Conservation (phyloP, 2,329 filamentous ascomycete species). For the Colletotrichum orchidophilum region DNA sequence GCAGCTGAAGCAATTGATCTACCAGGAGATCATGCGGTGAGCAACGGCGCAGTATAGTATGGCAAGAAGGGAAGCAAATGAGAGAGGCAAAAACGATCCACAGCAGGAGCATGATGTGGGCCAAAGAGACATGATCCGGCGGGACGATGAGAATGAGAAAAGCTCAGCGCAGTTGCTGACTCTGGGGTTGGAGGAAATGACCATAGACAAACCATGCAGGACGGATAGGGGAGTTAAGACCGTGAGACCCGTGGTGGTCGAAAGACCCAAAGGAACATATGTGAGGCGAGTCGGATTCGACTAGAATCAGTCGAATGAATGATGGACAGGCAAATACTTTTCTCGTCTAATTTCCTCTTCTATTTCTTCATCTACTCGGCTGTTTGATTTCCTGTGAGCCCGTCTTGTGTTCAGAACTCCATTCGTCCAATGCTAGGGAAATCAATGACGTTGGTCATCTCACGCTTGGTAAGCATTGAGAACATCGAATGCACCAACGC, state of each 20-base stretch:
- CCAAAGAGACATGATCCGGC: background rate
- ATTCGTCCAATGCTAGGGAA: background rate
- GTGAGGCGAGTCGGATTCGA: slow-evolving; percentile 6
- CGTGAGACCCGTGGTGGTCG: slow-evolving; percentile 1
- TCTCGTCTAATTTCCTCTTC: slow-evolving; percentile 11
- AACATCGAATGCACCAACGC: too few relatives aligned
- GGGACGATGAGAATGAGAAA: background rate
- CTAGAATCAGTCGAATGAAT: slow-evolving; percentile 6
- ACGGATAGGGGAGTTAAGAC: background rate
- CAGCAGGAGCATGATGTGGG: background rate
- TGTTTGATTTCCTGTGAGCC: background rate
- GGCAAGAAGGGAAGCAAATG: background rate
- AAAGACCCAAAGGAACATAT: slow-evolving; percentile 23
- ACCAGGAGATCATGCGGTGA: slow-evolving; percentile 88
- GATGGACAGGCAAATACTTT: slow-evolving; percentile 18
- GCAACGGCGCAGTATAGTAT: background rate
- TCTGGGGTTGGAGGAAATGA: background rate
- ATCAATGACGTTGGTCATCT: background rate
- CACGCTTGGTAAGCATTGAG: background rate
- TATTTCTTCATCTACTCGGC: background rate
- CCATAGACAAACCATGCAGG: slow-evolving; percentile 12
- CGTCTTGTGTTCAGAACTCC: background rate
- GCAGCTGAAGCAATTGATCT: slow-evolving; percentile 96
- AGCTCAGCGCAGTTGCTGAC: background rate
- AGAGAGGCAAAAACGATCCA: background rate